A percentile compares a stretch with the other conserved stretches of the same genome.
Conservation (phyloP, 352 stramenopile species). For the Globisporangium emineosum region DNA sequence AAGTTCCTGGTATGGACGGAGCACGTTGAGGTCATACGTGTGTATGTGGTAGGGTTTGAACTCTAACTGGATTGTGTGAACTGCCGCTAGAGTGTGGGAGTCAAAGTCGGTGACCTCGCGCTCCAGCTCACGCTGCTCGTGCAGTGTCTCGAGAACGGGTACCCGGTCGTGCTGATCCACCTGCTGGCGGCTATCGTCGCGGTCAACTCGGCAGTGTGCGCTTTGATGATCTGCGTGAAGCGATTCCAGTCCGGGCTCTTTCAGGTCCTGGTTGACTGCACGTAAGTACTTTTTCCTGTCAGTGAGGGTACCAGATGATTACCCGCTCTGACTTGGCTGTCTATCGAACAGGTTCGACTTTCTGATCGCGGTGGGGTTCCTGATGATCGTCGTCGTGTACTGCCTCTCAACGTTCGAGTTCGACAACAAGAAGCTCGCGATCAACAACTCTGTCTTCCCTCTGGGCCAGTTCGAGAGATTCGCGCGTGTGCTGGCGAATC, state of each 20-base stretch:
- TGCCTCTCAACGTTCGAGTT: conserved; percentile 26
- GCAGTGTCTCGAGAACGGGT: neutral
- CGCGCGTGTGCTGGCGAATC: conserved; percentile 10
- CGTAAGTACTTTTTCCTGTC: neutral
- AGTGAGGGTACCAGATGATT: no score
- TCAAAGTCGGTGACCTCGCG: neutral
- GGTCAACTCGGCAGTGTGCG: neutral
- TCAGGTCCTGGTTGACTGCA: neutral
- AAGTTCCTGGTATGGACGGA: no score
- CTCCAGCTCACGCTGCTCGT: neutral
- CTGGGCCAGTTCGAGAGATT: conserved; percentile 11
- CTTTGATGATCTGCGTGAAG: neutral
- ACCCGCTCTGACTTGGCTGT: no score
- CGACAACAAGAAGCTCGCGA: conserved; percentile 17
- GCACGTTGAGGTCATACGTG: no score
- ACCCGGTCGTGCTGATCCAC: neutral
- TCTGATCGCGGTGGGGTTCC: conserved; percentile 26
- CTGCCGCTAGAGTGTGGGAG: neutral
- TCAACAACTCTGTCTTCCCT: conserved; percentile 22
- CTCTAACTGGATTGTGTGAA: no score
- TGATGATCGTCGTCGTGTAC: conserved; percentile 26
- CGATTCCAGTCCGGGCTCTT: neutral
- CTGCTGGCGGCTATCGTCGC: neutral
- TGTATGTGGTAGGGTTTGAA: no score
- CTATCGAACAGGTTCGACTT: conserved; percentile 8